Percentiles rank a stretch among this genome's conserved stretches.
phyloP scores from a whole-genome alignment of 371 early-diverging fungal genomes.

The Apophysomyces sp. region DNA sequence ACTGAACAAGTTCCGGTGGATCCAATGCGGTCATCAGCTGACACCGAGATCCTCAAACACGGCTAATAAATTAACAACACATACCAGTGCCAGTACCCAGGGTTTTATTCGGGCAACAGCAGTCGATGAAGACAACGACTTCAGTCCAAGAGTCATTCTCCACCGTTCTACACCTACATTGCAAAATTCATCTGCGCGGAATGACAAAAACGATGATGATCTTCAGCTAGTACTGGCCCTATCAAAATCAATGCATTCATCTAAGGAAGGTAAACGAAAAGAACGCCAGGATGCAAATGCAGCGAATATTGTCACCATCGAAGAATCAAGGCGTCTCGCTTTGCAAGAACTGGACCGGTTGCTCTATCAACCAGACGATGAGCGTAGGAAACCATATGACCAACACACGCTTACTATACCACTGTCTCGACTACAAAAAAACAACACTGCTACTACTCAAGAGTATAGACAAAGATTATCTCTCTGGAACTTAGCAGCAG shows the following conservation, averaged over 20 bases:
- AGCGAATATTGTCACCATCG: slow-evolving; percentile 19
- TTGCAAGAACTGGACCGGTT: not conserved
- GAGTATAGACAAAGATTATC: not conserved
- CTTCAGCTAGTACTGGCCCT: slow-evolving; percentile 27
- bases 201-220: slow-evolving; percentile 23
- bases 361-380: not conserved
- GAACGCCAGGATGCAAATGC: slow-evolving; percentile 12
- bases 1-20: slow-evolving; percentile 28
- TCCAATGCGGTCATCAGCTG: slow-evolving; percentile 33
- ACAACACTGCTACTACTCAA: not conserved
- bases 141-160: slow-evolving; percentile 2
- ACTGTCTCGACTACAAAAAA: not conserved
- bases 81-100: not conserved
- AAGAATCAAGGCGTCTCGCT: slow-evolving; percentile 13
- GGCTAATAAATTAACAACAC: not conserved
- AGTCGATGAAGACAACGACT: slow-evolving; percentile 10
- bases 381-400: not conserved
- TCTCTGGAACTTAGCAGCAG: not conserved
- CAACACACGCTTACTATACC: not conserved
- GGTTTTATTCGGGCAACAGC: not conserved
- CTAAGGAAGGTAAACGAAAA: not conserved
- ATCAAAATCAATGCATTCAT: slow-evolving; percentile 14
- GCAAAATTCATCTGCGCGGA: not conserved
- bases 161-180: not conserved
- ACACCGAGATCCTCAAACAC: not conserved